These are phyloP conservation scores for Globisporangium yorkense DNA, from an alignment of 352 stramenopile species.

Conservation along the genomic window DNA sequence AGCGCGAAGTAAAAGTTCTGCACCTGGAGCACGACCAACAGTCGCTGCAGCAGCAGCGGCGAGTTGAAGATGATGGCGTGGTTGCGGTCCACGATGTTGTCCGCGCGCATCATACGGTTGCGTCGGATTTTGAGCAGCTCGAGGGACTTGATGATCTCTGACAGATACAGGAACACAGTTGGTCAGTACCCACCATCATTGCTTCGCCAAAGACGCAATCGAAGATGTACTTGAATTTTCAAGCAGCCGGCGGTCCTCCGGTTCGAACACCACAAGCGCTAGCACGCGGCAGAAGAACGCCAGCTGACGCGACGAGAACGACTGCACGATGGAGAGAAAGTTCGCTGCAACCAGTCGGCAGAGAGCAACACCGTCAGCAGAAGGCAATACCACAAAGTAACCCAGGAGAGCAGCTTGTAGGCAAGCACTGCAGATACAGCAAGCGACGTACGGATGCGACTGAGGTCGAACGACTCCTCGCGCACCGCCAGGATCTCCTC, in stretches of 20 bases:
- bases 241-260: slow-evolving; percentile 90
- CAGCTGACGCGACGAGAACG: slow-evolving; percentile 89
- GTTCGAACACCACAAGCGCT: slow-evolving; percentile 93
- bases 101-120: slow-evolving; percentile 64
- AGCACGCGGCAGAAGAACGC: slow-evolving; percentile 96
- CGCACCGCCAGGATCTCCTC: slow-evolving; percentile 92
- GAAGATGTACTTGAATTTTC: slow-evolving; percentile 76
- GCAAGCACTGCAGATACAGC: neutral
- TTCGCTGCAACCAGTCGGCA: slow-evolving; percentile 40
- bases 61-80: slow-evolving; percentile 90
- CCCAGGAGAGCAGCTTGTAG: neutral
- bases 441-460: slow-evolving; percentile 55
- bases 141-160: slow-evolving; percentile 92
- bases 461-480: slow-evolving; percentile 76
- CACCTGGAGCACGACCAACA: slow-evolving; percentile 70
- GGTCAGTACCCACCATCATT: neutral
- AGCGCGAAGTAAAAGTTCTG: slow-evolving; percentile 86
- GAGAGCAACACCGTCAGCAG: slow-evolving; percentile 18
- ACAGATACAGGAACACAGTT: slow-evolving; percentile 1
- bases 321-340: slow-evolving; percentile 87
- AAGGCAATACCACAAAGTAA: neutral
- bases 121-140: slow-evolving; percentile 87
- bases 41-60: slow-evolving; percentile 57
- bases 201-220: neutral
- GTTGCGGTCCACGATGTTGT: slow-evolving; percentile 91